These are phyloP conservation scores for barley (Hordeum vulgare) DNA, from an alignment of 176 grass and related monocot species.

Conservation along the genomic window MorexV3_pseudomolecules_assembly NC_058521.1:542108712-542109211, in stretches of 20 bases:
- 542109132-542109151: not conserved
- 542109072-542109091: not conserved
- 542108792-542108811: not conserved
- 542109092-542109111: not conserved
- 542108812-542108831: not conserved
- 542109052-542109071: not conserved
- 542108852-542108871: not conserved
- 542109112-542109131: not conserved
- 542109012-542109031: not conserved
- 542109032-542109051: not conserved
- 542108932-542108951: not conserved
- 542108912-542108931: not conserved
- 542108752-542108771: not conserved
- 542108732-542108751: not conserved
- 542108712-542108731: not conserved
- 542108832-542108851: not conserved
- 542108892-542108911: not conserved
- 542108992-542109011: not conserved
- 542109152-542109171: not conserved
- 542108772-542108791: not conserved
- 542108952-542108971: not conserved
- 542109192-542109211: not conserved
- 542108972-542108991: not conserved
- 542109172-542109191: not conserved
- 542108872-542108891: not conserved